A percentile compares a stretch with the other conserved stretches of the same genome.
These are phyloP conservation scores for Penicillium sumatraense DNA, from an alignment of 2,329 filamentous ascomycete species.

Conservation along the genomic window DNA sequence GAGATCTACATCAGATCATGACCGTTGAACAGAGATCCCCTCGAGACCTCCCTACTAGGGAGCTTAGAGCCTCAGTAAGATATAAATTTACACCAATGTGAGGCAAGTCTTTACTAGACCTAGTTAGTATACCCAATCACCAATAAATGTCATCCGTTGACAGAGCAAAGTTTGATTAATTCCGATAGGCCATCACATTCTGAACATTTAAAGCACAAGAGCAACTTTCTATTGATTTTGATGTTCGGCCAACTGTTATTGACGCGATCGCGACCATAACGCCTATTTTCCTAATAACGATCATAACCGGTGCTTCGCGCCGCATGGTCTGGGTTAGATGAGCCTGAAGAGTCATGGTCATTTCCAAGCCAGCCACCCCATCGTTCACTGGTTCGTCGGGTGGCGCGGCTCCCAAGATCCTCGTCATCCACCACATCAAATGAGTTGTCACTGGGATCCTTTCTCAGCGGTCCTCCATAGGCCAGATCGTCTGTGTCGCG, in stretches of 20 bases:
- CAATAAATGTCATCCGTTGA: too few species aligned
- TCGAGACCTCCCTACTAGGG: too few species aligned
- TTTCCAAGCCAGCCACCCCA: slow-evolving; percentile 38
- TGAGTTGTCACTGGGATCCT: slow-evolving; percentile 83
- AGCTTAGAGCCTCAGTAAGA: too few species aligned
- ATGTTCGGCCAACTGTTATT: not conserved
- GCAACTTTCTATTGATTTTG: not conserved
- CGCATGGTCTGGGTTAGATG: slow-evolving; percentile 35
- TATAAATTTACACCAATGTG: too few species aligned
- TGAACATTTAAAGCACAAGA: not conserved
- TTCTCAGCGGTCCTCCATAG: slow-evolving; percentile 61
- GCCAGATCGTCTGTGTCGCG: slow-evolving; percentile 42
- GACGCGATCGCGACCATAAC: too few species aligned
- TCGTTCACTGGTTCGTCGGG: slow-evolving; percentile 28
- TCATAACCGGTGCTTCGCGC: slow-evolving; percentile 30
- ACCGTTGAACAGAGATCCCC: too few species aligned
- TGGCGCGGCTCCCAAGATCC: slow-evolving; percentile 48
- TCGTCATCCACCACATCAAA: slow-evolving; percentile 88
- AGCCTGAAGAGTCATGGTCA: slow-evolving; percentile 29
- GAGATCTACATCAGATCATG: too few species aligned
- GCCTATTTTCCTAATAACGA: slow-evolving; percentile 23
- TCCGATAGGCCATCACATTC: not conserved
- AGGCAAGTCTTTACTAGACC: too few species aligned
- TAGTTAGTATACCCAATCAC: too few species aligned
- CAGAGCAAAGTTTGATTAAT: not conserved